Percentiles rank a stretch among this genome's conserved stretches.
These are phyloP conservation scores for Xylaria digitata DNA, from an alignment of 2,329 filamentous ascomycete genomes.

Conservation along the genomic window DNA sequence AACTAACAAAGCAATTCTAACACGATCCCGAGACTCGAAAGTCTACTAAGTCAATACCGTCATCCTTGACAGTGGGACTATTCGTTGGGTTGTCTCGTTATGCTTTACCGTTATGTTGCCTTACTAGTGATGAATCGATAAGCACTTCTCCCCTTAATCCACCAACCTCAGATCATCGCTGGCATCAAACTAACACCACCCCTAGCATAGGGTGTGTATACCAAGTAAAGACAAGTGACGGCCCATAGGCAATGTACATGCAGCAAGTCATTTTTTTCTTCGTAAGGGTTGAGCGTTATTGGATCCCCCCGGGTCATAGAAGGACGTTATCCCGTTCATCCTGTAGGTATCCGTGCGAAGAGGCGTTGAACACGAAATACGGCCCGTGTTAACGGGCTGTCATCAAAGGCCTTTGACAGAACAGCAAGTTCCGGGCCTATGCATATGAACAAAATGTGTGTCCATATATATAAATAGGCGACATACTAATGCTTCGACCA, in stretches of 20 bases:
- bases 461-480: no score
- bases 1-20: background rate
- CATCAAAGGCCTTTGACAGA: background rate
- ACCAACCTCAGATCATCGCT: background rate
- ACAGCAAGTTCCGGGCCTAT: background rate
- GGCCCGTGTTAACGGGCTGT: background rate
- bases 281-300: background rate
- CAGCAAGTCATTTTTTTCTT: background rate
- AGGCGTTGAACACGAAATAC: conserved; percentile 12
- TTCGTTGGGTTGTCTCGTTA: background rate
- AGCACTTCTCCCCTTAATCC: no score
- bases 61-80: background rate
- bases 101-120: conserved; percentile 11
- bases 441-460: background rate
- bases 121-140: background rate
- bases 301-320: background rate
- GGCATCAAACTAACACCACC: background rate
- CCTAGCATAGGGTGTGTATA: background rate
- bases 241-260: background rate
- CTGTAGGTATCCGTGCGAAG: background rate
- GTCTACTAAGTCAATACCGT: background rate
- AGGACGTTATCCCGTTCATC: no score
- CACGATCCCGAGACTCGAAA: background rate
- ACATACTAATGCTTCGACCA: background rate
- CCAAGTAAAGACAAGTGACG: background rate